Evolutionary conservation across 768 basidiomycete genomes (phyloP), one percentile per base, ranked within the genome.

Genomic region (Mrakia frigida): DNA sequence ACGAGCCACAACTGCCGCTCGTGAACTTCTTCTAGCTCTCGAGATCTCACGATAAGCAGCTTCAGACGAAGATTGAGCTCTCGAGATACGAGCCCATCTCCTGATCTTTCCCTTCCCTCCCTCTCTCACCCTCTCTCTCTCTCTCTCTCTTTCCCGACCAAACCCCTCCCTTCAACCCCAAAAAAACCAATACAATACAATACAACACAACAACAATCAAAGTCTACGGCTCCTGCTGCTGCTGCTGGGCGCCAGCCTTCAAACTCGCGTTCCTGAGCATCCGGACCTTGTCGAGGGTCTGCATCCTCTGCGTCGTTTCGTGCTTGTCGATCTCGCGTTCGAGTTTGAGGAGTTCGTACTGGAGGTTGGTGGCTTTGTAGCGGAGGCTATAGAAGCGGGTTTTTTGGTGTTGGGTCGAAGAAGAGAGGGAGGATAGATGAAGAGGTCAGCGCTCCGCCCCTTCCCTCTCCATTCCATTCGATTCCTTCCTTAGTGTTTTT

Each of bases 331-430:
- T 68, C 16, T 43, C 39, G 9, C 37, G 23, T 2, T 68, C 35
- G 6, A 68, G 65, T 21, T 39, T 68, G 21, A 68, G 39, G 7
- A 68, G 18, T 6, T 68, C 65, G 23, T 10, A 37, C 39, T 68
- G 65, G 6, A 68, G 35, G 35, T 68, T 68, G 65, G 65, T 68
- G 0, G 65, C 65, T 25, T 68, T 39, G 65, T 25, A 68, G 35
- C 65, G 65, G 5, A 68, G 65, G 3, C 65, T 68, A 31, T 31
- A 9, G 11, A 59, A 59, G 10, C 18, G 11, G n/a, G n/a, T n/a
- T n/a, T n/a, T n/a, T n/a, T n/a, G 1, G 33, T 35, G 63, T 2
- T 37, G n/a, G n/a, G 63, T 4, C 6, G 35, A 65, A 18, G 28
- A 11, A 16, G 61, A 23, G 35, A 21, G 35, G 6, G 3, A 3